Evolutionary conservation across 768 basidiomycete species (phyloP), one percentile per base, ranked within the genome.

Genomic region (Exsudoporus frostii): DNA sequence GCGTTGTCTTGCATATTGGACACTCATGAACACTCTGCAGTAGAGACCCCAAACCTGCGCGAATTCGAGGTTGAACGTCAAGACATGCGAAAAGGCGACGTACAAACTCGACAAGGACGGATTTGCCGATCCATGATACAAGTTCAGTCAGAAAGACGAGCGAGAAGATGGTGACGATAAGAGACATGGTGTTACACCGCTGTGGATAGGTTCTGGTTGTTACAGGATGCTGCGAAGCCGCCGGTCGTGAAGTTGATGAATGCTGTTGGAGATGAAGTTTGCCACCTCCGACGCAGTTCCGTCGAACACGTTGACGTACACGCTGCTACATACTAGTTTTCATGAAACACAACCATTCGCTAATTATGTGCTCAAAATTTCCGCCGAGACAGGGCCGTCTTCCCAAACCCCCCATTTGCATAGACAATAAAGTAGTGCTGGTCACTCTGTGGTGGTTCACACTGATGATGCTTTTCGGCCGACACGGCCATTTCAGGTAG

Each of bases 71-170:
- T 52, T 43, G 52, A 53, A 19, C 50, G 19, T 45, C 41, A 24
- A 52, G 50, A 53, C 10, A 24, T 14, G 42, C 13, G 22, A 38
- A 46, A 48, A 46, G 39, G 40, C 29, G 50, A 81, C 90, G 57
- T 62, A 95, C 94, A 51, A 86, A 66, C 48, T 92, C 89, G 51
- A 88, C 77, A 20, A 98, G 77, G 22, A 92, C 91, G 19, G 86
- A 80, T 67, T 92, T 81, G 41, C 94, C 94, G 47, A 96, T 80
- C 93, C 92, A 95, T 45, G 86, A 81, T 55, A 96, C 80, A 61
- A 92, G 76, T 68, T 95, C 87, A 3, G 90, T 88, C 48, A 91
- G 57, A 62, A 96, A 84, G 30, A 91, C 90, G 48, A 94, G 79
- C 17, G 79, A 69, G 65, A 98, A 92, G 55, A 96, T 89, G 24